Base-by-base conservation (phyloP, 371 early-diverging fungal genomes). In the Mucor racemosus region DNA sequence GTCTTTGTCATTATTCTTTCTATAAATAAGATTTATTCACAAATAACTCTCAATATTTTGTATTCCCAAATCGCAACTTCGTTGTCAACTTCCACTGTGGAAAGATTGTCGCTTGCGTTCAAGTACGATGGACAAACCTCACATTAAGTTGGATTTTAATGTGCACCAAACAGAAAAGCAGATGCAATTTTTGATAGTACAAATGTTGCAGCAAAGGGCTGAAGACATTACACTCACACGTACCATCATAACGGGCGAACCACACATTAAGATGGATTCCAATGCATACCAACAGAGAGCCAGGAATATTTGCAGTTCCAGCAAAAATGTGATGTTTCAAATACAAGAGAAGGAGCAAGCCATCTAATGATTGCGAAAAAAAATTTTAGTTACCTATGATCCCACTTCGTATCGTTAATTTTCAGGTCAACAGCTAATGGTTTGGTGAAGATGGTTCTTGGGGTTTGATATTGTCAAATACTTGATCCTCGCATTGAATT, bases 241-340 rank as follows among this genome's bases (percentile, higher is more conserved):
- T 53, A 62, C 62, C 54, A 62, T 62, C 53, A 53, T 48, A 62
- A 62, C 62, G 62, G 62, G 62, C 62, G 54, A 62, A 53, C 39
- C 62, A 53, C 62, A 62, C 50, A 62, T 50, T 50, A 50, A 38
- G 62, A 62, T 50, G 62, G 62, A 62, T 62, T 62, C 62, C 62
- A 62, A 62, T 62, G 54, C 62, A 53, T 5, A 62, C 33, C n/a
- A n/a, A n/a, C n/a, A 10, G 42, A 41, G 15, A 41, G 9, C 9
- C 9, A 10, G 3, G 9, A 10, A 10, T 10, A 41, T 41, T 41
- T 41, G 42, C 9, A 41, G n/a, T n/a, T n/a, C n/a, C n/a, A n/a
- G n/a, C n/a, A n/a, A n/a, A n/a, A n/a, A n/a, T n/a, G n/a, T n/a
- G n/a, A n/a, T n/a, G n/a, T n/a, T n/a, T n/a, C n/a, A n/a, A 41